Conservation (phyloP, 2,329 filamentous ascomycete genomes). For the Orbilia oligospora region DNA sequence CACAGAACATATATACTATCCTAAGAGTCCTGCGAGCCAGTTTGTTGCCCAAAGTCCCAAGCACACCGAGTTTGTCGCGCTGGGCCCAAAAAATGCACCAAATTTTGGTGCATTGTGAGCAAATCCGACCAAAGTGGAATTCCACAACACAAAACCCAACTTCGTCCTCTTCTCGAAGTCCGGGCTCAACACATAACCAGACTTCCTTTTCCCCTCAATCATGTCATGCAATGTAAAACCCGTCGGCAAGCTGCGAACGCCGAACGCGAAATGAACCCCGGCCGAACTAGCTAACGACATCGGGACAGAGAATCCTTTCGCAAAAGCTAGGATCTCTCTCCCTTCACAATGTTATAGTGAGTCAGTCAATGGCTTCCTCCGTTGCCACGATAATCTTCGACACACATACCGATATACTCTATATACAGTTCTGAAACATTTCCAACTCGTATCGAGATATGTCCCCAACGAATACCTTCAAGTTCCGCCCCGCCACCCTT, state of each 20-base stretch:
- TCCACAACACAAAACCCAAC: constrained; percentile 12
- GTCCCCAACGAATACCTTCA: constrained; percentile 23
- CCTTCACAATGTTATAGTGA: constrained; percentile 9
- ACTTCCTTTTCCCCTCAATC: neutral
- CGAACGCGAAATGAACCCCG: neutral
- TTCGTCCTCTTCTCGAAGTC: too few relatives aligned
- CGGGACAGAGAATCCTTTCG: constrained; percentile 15
- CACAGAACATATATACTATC: neutral
- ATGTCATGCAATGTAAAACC: neutral
- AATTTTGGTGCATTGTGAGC: constrained; percentile 33
- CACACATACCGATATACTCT: neutral
- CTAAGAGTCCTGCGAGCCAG: constrained; percentile 24
- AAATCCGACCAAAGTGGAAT: constrained; percentile 44
- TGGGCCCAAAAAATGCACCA: constrained; percentile 4
- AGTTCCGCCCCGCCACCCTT: constrained; percentile 33
- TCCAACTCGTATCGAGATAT: neutral
- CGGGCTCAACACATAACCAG: neutral
- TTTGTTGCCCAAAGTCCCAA: constrained; percentile 7
- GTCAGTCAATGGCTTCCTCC: constrained; percentile 10
- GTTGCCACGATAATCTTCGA: constrained; percentile 3
- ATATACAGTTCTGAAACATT: neutral
- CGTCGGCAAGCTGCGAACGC: constrained; percentile 11
- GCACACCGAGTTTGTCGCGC: neutral
- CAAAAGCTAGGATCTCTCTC: neutral
- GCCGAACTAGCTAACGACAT: neutral